Evolutionary conservation across 176 grass and related monocot genomes (phyloP).

Genomic region (Cymbopogon citratus): DNA sequence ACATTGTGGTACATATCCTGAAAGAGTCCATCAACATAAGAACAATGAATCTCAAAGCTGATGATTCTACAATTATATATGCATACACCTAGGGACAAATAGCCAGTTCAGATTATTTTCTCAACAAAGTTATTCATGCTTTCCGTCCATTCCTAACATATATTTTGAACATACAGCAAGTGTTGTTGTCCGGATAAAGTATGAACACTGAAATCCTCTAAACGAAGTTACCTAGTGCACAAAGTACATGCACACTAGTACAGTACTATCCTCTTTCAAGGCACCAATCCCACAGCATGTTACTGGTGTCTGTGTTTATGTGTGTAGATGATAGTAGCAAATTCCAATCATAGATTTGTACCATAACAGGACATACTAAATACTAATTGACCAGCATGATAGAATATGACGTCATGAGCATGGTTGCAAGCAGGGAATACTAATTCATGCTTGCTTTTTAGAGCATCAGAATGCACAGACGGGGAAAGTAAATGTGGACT

Average conservation of each 20-base stretch:
- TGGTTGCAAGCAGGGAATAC: no score
- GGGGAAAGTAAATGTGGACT: neutral
- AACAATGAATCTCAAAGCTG: slow-evolving; percentile 13
- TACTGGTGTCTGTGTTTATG: neutral
- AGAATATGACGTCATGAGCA: neutral
- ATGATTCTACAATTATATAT: neutral
- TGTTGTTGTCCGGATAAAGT: neutral
- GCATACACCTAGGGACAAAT: neutral
- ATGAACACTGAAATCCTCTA: neutral
- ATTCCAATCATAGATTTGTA: neutral
- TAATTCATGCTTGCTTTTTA: no score
- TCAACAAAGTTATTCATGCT: neutral
- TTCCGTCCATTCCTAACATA: neutral
- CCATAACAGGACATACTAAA: neutral
- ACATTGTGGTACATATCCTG: slow-evolving; percentile 89
- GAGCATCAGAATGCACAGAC: neutral
- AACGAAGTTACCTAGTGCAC: neutral
- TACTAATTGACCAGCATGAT: neutral
- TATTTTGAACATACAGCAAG: neutral
- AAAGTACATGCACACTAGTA: neutral
- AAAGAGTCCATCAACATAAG: slow-evolving; percentile 9
- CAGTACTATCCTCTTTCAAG: neutral
- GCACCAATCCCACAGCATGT: neutral
- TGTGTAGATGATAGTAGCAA: neutral
- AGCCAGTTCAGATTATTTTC: neutral